A percentile compares a stretch with the other conserved stretches of the same genome.
phyloP scores from a whole-genome alignment of 2,329 filamentous ascomycete species.

The Aspergillus udagawae region DNA sequence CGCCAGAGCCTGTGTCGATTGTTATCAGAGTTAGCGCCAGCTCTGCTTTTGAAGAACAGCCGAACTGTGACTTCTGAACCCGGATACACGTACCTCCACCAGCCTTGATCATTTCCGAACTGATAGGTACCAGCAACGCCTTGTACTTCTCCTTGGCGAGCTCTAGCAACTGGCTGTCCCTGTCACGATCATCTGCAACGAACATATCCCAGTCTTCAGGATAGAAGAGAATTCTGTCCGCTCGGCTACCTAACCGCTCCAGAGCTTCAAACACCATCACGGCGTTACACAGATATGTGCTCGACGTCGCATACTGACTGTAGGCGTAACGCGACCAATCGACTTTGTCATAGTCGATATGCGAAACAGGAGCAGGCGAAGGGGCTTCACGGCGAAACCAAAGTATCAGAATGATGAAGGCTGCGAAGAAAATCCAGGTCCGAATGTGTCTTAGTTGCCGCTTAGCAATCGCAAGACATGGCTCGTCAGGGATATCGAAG shows the following conservation, averaged over 20 bases:
- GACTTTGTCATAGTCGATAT: slow-evolving; percentile 30
- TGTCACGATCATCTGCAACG: slow-evolving; percentile 25
- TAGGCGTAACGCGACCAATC: slow-evolving; percentile 44
- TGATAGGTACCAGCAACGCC: slow-evolving; percentile 47
- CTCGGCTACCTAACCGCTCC: slow-evolving; percentile 36
- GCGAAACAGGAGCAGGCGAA: slow-evolving; percentile 16
- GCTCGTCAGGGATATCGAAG: slow-evolving; percentile 35
- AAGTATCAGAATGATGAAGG: slow-evolving; percentile 23
- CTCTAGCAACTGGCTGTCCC: slow-evolving; percentile 44
- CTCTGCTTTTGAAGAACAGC: background rate
- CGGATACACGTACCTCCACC: slow-evolving; percentile 19
- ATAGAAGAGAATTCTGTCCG: slow-evolving; percentile 40
- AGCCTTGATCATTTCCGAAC: slow-evolving; percentile 33
- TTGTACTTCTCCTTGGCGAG: slow-evolving; percentile 48
- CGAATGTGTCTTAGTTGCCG: slow-evolving; percentile 30
- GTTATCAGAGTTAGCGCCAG: background rate
- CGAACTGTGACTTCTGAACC: background rate
- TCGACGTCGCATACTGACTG: slow-evolving; percentile 40
- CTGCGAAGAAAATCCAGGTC: slow-evolving; percentile 24
- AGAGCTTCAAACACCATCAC: slow-evolving; percentile 42
- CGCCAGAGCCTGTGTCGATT: slow-evolving; percentile 24
- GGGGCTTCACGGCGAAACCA: slow-evolving; percentile 20
- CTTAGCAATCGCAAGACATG: slow-evolving; percentile 24
- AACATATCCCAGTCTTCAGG: slow-evolving; percentile 38
- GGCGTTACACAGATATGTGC: slow-evolving; percentile 40